Evolutionary conservation across 495 filamentous ascomycete species (phyloP), one percentile per base, ranked within the genome.

Genomic region (Xylona heveae): DNA sequence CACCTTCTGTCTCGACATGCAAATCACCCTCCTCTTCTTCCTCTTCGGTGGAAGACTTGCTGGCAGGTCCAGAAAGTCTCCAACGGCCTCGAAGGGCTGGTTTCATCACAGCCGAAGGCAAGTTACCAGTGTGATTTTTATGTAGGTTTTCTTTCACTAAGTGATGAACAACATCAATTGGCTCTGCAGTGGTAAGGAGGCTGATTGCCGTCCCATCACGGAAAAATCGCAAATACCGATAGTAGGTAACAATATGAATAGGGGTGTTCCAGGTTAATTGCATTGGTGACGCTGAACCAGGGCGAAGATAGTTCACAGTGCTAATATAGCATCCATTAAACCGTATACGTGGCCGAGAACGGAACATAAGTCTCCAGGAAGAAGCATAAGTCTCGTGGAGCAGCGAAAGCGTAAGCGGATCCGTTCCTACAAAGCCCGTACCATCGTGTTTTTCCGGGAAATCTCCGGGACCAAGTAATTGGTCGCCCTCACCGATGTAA

Each of bases 171-270:
- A 95, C 77, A 18, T 92, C 81, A 17, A 66, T 54, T 0, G 88
- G 88, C 51, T 92, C 78, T 18, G 66, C 55, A 1, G 79, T 88
- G 1, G 74, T 76, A 4, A 82, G 58, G 6, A 97, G 57, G 25
- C 67, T 77, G 19, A 94, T 66, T 30, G 64, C 70, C 1, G 75
- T 72, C 16, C 88, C 88, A 51, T 94, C 77, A 14, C 81, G 76
- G 57, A 90, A 92, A 53, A 95, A 88, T 8, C 88, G 76, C 0
- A 97, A 61, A 48, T 95, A 97, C 23, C 88, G 78, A 57, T 88
- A 95, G 53, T 95, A 97, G 0, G 88, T 97, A 22, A 97, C 83
- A 32, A 94, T 92, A 45, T 85, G 83, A 13, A 95, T 76, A 8
- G 90, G 88, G 14, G 67, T 73, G 46, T 71, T 71, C 80, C 79